Conservation (phyloP, 371 early-diverging fungal species). For the Syncephalastrum monosporum region DNA sequence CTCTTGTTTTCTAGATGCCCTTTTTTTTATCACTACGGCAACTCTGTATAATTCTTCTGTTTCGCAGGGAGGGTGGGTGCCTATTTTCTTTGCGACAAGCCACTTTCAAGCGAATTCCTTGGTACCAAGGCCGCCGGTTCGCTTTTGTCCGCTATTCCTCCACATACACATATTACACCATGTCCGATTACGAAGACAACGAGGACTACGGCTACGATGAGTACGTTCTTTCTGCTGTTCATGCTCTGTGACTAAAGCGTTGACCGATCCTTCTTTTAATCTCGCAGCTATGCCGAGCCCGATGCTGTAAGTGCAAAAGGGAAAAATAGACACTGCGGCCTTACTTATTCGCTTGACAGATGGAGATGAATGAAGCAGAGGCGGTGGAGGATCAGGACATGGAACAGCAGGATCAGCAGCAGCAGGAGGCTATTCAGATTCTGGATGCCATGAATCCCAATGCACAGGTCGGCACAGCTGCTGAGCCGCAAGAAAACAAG, state of each 20-base stretch:
- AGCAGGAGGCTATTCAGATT: conserved; percentile 22
- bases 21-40: no score
- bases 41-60: no score
- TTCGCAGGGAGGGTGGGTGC: no score
- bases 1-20: no score
- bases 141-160: no score
- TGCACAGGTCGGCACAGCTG: conserved; percentile 10
- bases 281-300: conserved; percentile 2
- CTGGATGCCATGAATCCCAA: conserved; percentile 24
- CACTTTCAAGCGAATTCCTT: no score
- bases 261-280: neutral
- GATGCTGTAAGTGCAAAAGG: conserved; percentile 1
- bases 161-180: neutral
- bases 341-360: neutral
- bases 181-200: conserved; percentile 20
- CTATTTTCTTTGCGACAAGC: no score
- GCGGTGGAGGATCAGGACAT: conserved; percentile 5
- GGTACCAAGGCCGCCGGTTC: no score
- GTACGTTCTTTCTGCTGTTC: neutral
- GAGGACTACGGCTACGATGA: conserved; percentile 13
- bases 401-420: conserved; percentile 7
- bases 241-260: neutral
- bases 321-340: neutral
- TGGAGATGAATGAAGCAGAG: conserved; percentile 7
- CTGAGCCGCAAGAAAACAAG: conserved; percentile 30